Base-by-base conservation (phyloP, 2,329 filamentous ascomycete species). In the Chrysoporthe deuterocubensis region DNA sequence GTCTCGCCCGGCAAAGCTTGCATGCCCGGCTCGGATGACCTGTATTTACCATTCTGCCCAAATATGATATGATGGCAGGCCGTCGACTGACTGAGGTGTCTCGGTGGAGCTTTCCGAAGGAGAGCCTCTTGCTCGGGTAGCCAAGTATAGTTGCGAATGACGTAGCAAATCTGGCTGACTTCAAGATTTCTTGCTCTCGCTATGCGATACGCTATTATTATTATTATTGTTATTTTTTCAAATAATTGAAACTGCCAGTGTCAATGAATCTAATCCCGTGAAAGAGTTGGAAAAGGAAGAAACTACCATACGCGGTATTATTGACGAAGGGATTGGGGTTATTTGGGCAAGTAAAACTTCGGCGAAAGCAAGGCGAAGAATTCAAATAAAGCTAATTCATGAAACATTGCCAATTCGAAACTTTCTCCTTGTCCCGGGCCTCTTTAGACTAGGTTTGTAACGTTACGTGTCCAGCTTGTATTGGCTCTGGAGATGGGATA, bases 21-120 rank as follows among this genome's bases (percentile, higher is more conserved):
- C 73, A 74, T 42, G 72, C 73, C 26, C 70, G 68, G 52, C 72
- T 74, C 43, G 72, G 73, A 57, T 74, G 73, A 56, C 72, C 72
- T 6, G 73, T 74, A 66, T 74, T 74, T 26, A 74, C 73, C 73
- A 74, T 74, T 56, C 2, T 67, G 58, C 21, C 26, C 13, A 18
- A 50, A 11, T 42, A 11, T 18, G 16, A 26, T 32, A 16, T n/a
- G 44, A 21, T 40, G 26, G 21, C n/a, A 11, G 13, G 40, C 18
- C 32, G 13, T 56, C 32, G 32, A 8, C 1, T 37, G 32, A 37
- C 32, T 11, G 14, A 52, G 48, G 48, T 52, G 11, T 26, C 2
- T 11, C n/a, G 3, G 48, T 26, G 48, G 26, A 50, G 6, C 3
- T n/a, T 21, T 50, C 16, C 8, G n/a, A 4, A 4, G n/a, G 21